A percentile compares a stretch with the other conserved stretches of the same genome.
Conservation (phyloP, 2,329 filamentous ascomycete species). For the Alternaria triticimaculans region DNA sequence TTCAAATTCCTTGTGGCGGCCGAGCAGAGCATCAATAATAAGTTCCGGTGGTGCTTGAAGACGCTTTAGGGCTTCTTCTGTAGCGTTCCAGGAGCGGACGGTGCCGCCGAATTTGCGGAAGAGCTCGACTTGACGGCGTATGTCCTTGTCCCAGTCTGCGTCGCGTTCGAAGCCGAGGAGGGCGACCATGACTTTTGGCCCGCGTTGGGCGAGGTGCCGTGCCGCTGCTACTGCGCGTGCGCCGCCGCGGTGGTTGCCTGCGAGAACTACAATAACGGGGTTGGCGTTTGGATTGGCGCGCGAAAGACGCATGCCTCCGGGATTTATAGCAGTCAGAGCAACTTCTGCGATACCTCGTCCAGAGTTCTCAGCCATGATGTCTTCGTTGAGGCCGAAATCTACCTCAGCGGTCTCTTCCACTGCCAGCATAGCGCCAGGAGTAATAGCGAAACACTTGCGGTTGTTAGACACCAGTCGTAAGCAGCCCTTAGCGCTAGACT, state of each 20-base stretch:
- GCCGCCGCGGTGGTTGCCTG: slow-evolving; percentile 92
- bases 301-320: slow-evolving; percentile 64
- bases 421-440: slow-evolving; percentile 84
- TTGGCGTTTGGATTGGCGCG: slow-evolving; percentile 55
- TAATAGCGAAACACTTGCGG: slow-evolving; percentile 63
- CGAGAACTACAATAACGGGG: slow-evolving; percentile 76
- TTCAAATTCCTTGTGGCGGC: slow-evolving; percentile 86
- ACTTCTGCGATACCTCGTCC: slow-evolving; percentile 88
- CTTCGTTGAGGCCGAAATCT: slow-evolving; percentile 84
- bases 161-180: slow-evolving; percentile 86
- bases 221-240: slow-evolving; percentile 84
- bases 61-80: slow-evolving; percentile 60
- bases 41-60: slow-evolving; percentile 73
- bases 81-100: slow-evolving; percentile 67
- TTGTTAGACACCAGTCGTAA: slow-evolving; percentile 63
- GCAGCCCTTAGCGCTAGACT: slow-evolving; percentile 35
- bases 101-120: slow-evolving; percentile 84
- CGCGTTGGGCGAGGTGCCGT: slow-evolving; percentile 84
- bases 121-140: slow-evolving; percentile 81
- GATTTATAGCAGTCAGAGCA: slow-evolving; percentile 70
- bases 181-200: slow-evolving; percentile 80
- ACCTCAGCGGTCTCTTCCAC: slow-evolving; percentile 90
- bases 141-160: slow-evolving; percentile 77
- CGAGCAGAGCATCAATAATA: slow-evolving; percentile 87
- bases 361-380: slow-evolving; percentile 90